phyloP scores from a whole-genome alignment of 257 asterid species.

The Gentiana dahurica region DNA sequence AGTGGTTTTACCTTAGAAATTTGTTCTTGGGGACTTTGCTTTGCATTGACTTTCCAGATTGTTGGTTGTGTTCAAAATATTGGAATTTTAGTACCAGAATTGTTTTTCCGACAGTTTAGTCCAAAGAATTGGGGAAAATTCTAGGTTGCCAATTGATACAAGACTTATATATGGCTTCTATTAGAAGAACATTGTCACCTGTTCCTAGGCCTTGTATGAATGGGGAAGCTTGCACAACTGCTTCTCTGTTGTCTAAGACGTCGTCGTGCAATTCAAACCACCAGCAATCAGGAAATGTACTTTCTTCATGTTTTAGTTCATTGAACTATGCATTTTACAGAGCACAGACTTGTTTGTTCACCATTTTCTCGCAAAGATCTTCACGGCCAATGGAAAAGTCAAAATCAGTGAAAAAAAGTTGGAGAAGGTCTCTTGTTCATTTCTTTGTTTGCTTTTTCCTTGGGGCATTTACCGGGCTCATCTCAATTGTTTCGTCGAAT shows the following conservation, averaged over 20 bases:
- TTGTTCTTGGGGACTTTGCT: not conserved
- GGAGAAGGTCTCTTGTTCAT: constrained; percentile 54
- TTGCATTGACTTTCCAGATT: not conserved
- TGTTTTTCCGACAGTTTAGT: constrained; percentile 7
- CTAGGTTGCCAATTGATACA: constrained; percentile 2
- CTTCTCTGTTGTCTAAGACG: constrained; percentile 60
- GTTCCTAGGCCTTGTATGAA: constrained; percentile 47
- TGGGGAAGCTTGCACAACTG: constrained; percentile 46
- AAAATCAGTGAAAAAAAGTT: constrained; percentile 44
- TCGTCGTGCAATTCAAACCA: constrained; percentile 40
- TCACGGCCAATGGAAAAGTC: constrained; percentile 43
- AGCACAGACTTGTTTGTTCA: constrained; percentile 31
- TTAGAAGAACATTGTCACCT: constrained; percentile 58
- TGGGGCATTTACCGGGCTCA: constrained; percentile 49
- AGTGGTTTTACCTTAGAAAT: not conserved
- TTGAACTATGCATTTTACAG: constrained; percentile 41
- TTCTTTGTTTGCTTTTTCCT: constrained; percentile 45
- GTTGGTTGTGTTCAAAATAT: not conserved
- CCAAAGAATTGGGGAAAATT: not conserved
- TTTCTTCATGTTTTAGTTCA: constrained; percentile 31
- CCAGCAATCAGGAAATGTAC: constrained; percentile 19
- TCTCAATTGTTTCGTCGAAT: constrained; percentile 40
- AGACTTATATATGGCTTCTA: constrained; percentile 45
- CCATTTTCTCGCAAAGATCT: constrained; percentile 41
- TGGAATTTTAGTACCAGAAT: too few species aligned